Evolutionary conservation across 179 eudicot species (phyloP).

Genomic region (Silene noctiflora): DNA sequence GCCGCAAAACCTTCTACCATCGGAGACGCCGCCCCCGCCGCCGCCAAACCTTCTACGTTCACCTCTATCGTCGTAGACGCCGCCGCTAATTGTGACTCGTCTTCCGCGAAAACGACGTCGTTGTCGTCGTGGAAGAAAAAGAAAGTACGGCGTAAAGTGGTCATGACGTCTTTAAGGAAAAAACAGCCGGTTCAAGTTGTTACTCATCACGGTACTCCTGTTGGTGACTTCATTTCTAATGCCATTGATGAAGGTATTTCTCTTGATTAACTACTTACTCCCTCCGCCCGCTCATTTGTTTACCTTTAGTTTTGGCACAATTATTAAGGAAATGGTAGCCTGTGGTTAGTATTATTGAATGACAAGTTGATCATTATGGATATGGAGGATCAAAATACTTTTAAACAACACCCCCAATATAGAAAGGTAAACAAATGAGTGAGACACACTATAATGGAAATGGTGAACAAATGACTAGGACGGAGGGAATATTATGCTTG

Average conservation of each 20-base stretch:
- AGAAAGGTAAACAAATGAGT: too few species aligned
- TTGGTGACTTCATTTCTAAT: conserved; percentile 2
- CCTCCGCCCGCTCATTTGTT: too few species aligned
- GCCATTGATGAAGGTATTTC: conserved; percentile 5
- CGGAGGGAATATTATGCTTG: not conserved
- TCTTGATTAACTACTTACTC: too few species aligned
- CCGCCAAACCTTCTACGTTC: conserved; percentile 3
- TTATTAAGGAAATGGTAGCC: too few species aligned
- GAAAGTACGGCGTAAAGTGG: not conserved
- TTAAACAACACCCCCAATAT: too few species aligned
- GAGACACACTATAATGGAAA: too few species aligned
- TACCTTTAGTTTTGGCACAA: not conserved
- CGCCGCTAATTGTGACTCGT: not conserved
- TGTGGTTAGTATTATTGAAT: too few species aligned
- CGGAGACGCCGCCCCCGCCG: not conserved
- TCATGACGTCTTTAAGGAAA: not conserved
- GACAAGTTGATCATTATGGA: too few species aligned
- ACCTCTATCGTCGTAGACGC: not conserved
- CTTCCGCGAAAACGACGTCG: conserved; percentile 3
- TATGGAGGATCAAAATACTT: too few species aligned
- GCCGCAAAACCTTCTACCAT: not conserved
- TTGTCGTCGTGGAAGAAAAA: not conserved
- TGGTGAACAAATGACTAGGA: too few species aligned
- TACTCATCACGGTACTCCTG: not conserved
- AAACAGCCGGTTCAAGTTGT: not conserved